These are phyloP conservation scores for Raphanus sativus DNA, from an alignment of 345 rosid species.

Conservation along the genomic window DNA sequence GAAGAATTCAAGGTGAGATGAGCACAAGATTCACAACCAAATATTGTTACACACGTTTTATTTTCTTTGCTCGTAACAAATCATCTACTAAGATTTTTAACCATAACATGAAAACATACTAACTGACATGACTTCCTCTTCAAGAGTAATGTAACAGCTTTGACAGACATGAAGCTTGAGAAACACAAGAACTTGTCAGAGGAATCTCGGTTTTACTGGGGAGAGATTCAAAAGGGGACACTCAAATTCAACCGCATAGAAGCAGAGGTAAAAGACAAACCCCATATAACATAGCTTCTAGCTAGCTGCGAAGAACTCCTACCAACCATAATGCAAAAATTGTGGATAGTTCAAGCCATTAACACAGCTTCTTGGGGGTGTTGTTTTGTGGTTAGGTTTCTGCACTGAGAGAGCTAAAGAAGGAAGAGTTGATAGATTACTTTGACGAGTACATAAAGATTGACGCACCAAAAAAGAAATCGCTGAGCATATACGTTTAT, in stretches of 20 bases:
- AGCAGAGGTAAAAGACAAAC: constrained; percentile 54
- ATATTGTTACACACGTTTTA: neutral
- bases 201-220: constrained; percentile 75
- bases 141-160: neutral
- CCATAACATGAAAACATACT: constrained; percentile 37
- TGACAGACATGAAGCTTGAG: constrained; percentile 74
- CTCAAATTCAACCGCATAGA: constrained; percentile 74
- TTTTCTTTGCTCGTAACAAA: neutral
- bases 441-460: constrained; percentile 64
- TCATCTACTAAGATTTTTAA: too few species aligned
- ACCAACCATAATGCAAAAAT: neutral
- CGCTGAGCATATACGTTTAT: constrained; percentile 60
- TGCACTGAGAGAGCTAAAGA: constrained; percentile 59
- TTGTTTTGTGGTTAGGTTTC: constrained; percentile 55
- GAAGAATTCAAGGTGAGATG: constrained; percentile 80
- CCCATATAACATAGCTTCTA: neutral
- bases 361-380: neutral
- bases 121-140: neutral
- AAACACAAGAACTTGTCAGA: constrained; percentile 81
- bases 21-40: neutral
- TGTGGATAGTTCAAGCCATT: neutral
- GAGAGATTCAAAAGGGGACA: constrained; percentile 60
- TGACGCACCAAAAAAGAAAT: constrained; percentile 60
- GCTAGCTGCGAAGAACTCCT: neutral
- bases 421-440: constrained; percentile 62